phyloP scores from a whole-genome alignment of 305 asterid genomes.

The Fraxinus dipetala region DNA sequence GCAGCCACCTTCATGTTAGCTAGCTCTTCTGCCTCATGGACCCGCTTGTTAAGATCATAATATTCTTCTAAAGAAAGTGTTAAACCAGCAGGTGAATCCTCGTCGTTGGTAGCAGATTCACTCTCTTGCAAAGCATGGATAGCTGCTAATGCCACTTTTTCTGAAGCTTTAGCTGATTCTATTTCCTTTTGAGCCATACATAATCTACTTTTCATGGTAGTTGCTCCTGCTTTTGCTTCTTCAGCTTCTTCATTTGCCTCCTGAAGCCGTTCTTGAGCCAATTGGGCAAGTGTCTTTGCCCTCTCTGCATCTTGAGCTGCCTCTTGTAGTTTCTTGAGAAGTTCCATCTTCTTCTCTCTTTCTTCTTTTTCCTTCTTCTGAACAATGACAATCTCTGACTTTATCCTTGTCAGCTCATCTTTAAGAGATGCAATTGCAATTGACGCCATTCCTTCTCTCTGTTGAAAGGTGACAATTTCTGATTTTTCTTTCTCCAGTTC shows the following conservation, averaged over 20 bases:
- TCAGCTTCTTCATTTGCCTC: constrained; percentile 65
- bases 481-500: constrained; percentile 61
- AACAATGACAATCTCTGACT: constrained; percentile 44
- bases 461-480: constrained; percentile 44
- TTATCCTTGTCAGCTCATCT: constrained; percentile 53
- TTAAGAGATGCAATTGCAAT: constrained; percentile 61
- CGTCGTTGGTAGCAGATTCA: constrained; percentile 39
- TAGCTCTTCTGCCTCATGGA: constrained; percentile 84
- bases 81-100: constrained; percentile 50
- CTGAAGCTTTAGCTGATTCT: constrained; percentile 75
- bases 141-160: constrained; percentile 81
- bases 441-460: constrained; percentile 69
- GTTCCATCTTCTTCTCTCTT: constrained; percentile 58
- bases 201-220: constrained; percentile 49
- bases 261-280: constrained; percentile 47
- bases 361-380: constrained; percentile 65
- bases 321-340: constrained; percentile 60
- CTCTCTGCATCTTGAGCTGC: constrained; percentile 65
- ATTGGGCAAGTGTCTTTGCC: constrained; percentile 48
- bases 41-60: constrained; percentile 73
- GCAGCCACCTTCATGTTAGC: constrained; percentile 56
- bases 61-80: constrained; percentile 72
- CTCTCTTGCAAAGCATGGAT: constrained; percentile 66
- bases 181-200: constrained; percentile 64
- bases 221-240: constrained; percentile 62